Conservation (phyloP, 768 basidiomycete species). For the Pisolithus sp. region DNA sequence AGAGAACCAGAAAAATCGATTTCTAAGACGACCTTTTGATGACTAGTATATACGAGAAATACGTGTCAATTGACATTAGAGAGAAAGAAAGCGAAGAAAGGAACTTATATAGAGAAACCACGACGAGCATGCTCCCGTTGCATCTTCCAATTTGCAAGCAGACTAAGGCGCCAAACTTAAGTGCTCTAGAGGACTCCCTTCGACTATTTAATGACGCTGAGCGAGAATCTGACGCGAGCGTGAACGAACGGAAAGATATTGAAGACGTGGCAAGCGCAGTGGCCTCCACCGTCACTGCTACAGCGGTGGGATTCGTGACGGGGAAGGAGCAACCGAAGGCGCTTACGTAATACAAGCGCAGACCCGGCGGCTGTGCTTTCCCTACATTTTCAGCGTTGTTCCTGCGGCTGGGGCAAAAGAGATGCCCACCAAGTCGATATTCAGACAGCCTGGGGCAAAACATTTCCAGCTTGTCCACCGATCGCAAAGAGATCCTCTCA, state of each 20-base stretch:
- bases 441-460: conserved; percentile 80
- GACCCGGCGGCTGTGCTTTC: conserved; percentile 6
- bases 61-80: conserved; percentile 38
- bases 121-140: conserved; percentile 75
- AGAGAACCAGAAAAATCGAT: conserved; percentile 86
- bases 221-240: background rate
- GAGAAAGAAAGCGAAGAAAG: conserved; percentile 17
- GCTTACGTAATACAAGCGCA: conserved; percentile 23
- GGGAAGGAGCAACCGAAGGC: conserved; percentile 20
- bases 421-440: conserved; percentile 83
- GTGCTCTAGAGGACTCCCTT: background rate
- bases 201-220: background rate
- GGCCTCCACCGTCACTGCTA: conserved; percentile 10
- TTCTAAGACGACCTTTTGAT: conserved; percentile 93
- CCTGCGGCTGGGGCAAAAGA: conserved; percentile 1
- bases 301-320: conserved; percentile 22
- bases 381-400: background rate
- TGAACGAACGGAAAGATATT: conserved; percentile 3
- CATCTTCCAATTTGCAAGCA: conserved; percentile 32
- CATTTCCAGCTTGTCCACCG: conserved; percentile 98
- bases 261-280: conserved; percentile 5
- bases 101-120: conserved; percentile 87
- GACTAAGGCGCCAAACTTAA: background rate
- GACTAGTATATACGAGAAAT: conserved; percentile 66
- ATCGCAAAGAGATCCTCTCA: conserved; percentile 91